Evolutionary conservation across 164 flowering plant species (phyloP), one percentile per base, ranked within the genome.

Genomic region (Chimonanthus salicifolius): DNA sequence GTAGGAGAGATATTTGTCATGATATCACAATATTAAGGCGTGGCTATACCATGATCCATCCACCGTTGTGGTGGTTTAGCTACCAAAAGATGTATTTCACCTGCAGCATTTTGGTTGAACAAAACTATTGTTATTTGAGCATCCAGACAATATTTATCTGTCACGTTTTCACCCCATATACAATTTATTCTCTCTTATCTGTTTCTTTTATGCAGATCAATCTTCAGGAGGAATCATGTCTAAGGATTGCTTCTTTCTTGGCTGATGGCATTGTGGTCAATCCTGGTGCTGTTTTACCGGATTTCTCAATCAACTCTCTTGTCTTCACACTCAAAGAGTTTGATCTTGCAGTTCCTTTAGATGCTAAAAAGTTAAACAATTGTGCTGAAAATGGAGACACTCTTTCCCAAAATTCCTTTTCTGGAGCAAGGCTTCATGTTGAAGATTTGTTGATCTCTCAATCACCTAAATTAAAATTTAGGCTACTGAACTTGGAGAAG

Each of bases 201-300:
- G 20, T 2, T 51, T 82, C 68, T 73, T 44, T 7, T 49, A 5
- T 50, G 45, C 88, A 95, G 99, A 83, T 95, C 75, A 83, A 89
- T 83, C 97, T 95, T 83, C 98, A 93, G 80, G 99, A 95, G 82
- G 94, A 91, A 82, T 86, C 98, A 69, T 95, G 97, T 80, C 84
- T 95, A 78, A 93, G 97, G 78, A 91, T 95, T 74, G 72, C 82
- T 51, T 95, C 99, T 69, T 89, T 95, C 74, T 81, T 95, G 77
- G 96, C 94, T 74, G 99, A 93, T 84, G 99, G 99, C 70, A 80
- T 95, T 71, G 88, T 88, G 64, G 91, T 86, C 70, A 87, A 84
- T 83, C 89, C 85, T 75, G 92, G 97, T 77, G 78, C 82, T 81
- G 82, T 93, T 76, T 82, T 92, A 67, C 90, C 97, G n/a, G 98